These are phyloP conservation scores for Nakataea oryzae DNA, from an alignment of 2,329 filamentous ascomycete species.

Conservation along the genomic window DNA sequence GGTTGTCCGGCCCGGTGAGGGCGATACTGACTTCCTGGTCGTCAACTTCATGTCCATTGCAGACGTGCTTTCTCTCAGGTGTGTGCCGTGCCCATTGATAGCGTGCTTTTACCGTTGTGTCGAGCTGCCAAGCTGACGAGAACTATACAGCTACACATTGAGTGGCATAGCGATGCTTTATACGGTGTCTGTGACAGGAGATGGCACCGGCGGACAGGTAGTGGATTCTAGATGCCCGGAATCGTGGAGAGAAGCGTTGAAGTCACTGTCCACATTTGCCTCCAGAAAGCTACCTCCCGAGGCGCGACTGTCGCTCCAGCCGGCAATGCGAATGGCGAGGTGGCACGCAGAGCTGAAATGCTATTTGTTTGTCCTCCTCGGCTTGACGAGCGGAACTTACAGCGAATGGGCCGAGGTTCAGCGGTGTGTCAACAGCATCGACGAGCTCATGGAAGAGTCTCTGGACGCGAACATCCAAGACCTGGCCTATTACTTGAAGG, in stretches of 20 bases:
- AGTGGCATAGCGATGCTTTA: conserved; percentile 37
- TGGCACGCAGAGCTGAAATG: conserved; percentile 58
- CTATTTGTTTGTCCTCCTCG: conserved; percentile 61
- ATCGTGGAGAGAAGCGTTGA: conserved; percentile 27
- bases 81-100: conserved; percentile 22
- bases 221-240: conserved; percentile 6
- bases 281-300: background rate
- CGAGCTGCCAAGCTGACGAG: conserved; percentile 7
- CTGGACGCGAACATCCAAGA: conserved; percentile 36
- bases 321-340: conserved; percentile 45
- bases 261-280: conserved; percentile 1
- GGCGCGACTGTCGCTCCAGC: conserved; percentile 38
- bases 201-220: conserved; percentile 15
- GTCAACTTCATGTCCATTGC: conserved; percentile 51
- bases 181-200: conserved; percentile 24
- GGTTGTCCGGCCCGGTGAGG: conserved; percentile 38
- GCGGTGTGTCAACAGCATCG: conserved; percentile 43
- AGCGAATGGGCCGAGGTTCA: conserved; percentile 60
- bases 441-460: conserved; percentile 27
- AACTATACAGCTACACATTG: conserved; percentile 35
- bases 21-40: conserved; percentile 42
- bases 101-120: background rate
- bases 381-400: conserved; percentile 58
- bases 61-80: conserved; percentile 46
- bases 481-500: conserved; percentile 61